These are phyloP conservation scores for Hortiboletus rubellus DNA, from an alignment of 1,284 basidiomycete species.

Conservation along the genomic window DNA sequence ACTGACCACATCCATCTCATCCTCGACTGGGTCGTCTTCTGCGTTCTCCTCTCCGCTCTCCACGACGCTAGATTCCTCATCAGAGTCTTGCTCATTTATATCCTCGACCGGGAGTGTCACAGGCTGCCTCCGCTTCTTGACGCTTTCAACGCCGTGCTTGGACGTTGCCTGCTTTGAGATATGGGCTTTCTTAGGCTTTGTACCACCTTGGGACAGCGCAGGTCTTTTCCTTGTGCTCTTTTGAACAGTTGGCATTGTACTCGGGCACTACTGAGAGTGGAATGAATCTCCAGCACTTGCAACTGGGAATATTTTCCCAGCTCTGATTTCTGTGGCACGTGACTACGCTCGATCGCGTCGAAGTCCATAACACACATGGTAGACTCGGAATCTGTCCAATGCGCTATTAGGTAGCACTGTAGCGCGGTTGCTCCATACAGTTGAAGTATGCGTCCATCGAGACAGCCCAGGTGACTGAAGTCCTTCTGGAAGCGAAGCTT, in stretches of 20 bases:
- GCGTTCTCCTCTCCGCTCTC: constrained; percentile 29
- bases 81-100: constrained; percentile 34
- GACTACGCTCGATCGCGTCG: background rate
- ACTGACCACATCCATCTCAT: constrained; percentile 21
- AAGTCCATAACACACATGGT: background rate
- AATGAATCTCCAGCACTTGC: background rate
- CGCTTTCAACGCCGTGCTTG: constrained; percentile 30
- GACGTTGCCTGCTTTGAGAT: constrained; percentile 29
- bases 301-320: background rate
- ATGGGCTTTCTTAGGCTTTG: constrained; percentile 54
- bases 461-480: constrained; percentile 30
- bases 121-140: constrained; percentile 54
- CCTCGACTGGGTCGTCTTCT: constrained; percentile 18
- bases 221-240: constrained; percentile 50
- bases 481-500: constrained; percentile 48
- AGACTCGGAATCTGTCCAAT: background rate
- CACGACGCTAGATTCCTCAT: constrained; percentile 31
- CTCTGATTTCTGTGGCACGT: constrained; percentile 14
- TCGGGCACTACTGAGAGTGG: background rate
- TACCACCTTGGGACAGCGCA: constrained; percentile 46
- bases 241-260: constrained; percentile 27
- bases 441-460: background rate
- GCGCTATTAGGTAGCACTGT: background rate
- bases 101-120: constrained; percentile 45
- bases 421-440: constrained; percentile 56